Conservation (phyloP, 2,329 filamentous ascomycete genomes). For the Fusarium acutatum region DNA sequence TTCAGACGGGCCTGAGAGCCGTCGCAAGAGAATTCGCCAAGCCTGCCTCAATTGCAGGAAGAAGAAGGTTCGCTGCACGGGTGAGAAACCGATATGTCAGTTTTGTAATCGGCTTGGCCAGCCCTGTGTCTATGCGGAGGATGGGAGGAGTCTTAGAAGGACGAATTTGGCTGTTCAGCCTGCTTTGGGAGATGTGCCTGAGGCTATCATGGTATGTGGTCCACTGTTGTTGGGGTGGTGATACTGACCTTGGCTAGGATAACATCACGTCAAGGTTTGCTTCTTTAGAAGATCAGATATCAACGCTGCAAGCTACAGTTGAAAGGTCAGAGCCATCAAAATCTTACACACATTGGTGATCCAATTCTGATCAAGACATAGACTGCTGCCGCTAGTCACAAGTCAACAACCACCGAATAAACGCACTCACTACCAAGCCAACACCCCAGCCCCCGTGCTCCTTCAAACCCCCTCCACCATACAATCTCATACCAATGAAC, state of each 20-base stretch:
- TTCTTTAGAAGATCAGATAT: slow-evolving; percentile 5
- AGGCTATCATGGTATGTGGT: neutral
- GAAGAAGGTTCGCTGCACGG: slow-evolving; percentile 16
- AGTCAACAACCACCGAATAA: neutral
- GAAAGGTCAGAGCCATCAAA: neutral
- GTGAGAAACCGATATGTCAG: slow-evolving; percentile 11
- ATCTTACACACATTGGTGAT: rapidly evolving
- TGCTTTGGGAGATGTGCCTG: neutral
- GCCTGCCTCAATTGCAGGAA: slow-evolving; percentile 17
- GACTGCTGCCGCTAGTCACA: neutral
- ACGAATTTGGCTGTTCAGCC: neutral
- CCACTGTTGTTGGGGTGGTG: neutral
- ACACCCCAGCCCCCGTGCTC: neutral
- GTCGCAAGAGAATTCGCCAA: slow-evolving; percentile 17
- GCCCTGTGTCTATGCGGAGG: slow-evolving; percentile 7
- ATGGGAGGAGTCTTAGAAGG: slow-evolving; percentile 7
- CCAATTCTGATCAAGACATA: neutral
- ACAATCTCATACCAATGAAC: neutral
- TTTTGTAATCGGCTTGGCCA: slow-evolving; percentile 12
- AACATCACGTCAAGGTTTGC: slow-evolving; percentile 1
- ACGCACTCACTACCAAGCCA: neutral
- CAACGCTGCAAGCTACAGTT: neutral
- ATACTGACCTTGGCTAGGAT: neutral
- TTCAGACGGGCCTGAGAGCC: slow-evolving; percentile 10
- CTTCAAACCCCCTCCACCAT: neutral